A percentile compares a stretch with the other conserved stretches of the same genome.
Conservation (phyloP, 768 basidiomycete species). For the Pulveroboletus sp. region DNA sequence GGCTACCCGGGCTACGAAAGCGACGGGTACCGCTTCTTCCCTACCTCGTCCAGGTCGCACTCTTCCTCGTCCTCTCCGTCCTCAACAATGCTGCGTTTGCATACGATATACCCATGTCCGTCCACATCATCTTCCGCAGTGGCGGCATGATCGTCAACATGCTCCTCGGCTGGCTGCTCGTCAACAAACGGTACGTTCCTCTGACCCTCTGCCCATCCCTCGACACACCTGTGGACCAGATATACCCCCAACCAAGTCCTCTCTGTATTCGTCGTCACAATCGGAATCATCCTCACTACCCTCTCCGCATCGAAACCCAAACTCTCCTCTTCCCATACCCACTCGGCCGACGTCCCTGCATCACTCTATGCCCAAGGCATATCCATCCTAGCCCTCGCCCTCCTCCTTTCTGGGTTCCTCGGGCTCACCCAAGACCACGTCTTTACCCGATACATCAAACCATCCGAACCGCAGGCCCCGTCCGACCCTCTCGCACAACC, state of each 20-base stretch:
- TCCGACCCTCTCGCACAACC: constrained; percentile 19
- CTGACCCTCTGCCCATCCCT: constrained; percentile 1
- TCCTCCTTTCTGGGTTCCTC: constrained; percentile 77
- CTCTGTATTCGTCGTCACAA: constrained; percentile 78
- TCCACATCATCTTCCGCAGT: constrained; percentile 93
- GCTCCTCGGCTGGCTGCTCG: constrained; percentile 70
- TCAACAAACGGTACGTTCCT: constrained; percentile 54
- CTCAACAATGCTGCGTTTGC: constrained; percentile 93
- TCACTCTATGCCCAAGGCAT: constrained; percentile 67
- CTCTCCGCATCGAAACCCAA: constrained; percentile 60
- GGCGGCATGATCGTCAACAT: constrained; percentile 85
- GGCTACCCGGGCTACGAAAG: constrained; percentile 50
- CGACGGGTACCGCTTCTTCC: constrained; percentile 67
- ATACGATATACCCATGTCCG: constrained; percentile 82
- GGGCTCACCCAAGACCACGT: constrained; percentile 86
- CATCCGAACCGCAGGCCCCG: constrained; percentile 20
- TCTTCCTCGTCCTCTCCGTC: constrained; percentile 77
- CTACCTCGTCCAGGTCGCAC: constrained; percentile 75
- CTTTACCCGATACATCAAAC: constrained; percentile 46
- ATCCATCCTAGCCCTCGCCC: constrained; percentile 66
- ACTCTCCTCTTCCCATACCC: constrained; percentile 4
- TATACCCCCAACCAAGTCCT: constrained; percentile 63
- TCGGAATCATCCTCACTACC: constrained; percentile 79
- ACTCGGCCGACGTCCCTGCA: neutral
- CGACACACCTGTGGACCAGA: constrained; percentile 31